Percentiles rank a stretch among this genome's conserved stretches.
These are phyloP conservation scores for Cyberlindnera suaveolens DNA, from an alignment of 805 yeast genomes.

Conservation along the genomic window DNA sequence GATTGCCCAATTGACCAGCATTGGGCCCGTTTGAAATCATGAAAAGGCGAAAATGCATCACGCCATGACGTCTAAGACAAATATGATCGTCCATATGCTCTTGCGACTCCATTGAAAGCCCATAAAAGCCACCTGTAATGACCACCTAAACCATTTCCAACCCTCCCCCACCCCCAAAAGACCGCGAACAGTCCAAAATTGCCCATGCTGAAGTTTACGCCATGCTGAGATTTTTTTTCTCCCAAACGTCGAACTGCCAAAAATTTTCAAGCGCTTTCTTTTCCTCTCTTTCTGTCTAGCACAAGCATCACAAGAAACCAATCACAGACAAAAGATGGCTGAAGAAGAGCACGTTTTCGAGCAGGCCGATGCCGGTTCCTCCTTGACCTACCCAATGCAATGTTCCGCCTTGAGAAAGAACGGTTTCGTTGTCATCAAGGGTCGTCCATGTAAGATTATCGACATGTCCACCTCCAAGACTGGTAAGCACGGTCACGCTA, in stretches of 20 bases:
- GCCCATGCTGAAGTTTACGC: conserved; percentile 2
- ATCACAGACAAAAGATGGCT: conserved; percentile 17
- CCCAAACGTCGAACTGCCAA: conserved; percentile 2
- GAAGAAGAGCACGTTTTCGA: conserved; percentile 81
- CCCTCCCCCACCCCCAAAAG: background rate
- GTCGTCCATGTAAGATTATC: conserved; percentile 99
- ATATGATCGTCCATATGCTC: too few relatives aligned
- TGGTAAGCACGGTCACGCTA: conserved; percentile 99
- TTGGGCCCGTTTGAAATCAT: too few relatives aligned
- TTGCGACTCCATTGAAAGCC: too few relatives aligned
- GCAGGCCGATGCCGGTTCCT: conserved; percentile 98
- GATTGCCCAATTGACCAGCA: too few relatives aligned
- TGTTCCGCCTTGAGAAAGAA: conserved; percentile 99
- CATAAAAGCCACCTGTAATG: too few relatives aligned
- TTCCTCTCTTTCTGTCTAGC: conserved; percentile 1
- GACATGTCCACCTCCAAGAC: conserved; percentile 99
- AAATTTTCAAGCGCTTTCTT: conserved; percentile 2
- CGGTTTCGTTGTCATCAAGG: conserved; percentile 98
- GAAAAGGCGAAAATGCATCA: too few relatives aligned
- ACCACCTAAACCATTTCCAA: too few relatives aligned
- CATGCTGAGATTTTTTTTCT: background rate
- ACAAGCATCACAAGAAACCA: background rate
- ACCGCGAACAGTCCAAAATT: background rate
- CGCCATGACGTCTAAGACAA: too few relatives aligned
- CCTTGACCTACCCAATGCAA: conserved; percentile 97